Conservation (phyloP, 805 yeast genomes). For the Metschnikowia bowlesiae region DNA sequence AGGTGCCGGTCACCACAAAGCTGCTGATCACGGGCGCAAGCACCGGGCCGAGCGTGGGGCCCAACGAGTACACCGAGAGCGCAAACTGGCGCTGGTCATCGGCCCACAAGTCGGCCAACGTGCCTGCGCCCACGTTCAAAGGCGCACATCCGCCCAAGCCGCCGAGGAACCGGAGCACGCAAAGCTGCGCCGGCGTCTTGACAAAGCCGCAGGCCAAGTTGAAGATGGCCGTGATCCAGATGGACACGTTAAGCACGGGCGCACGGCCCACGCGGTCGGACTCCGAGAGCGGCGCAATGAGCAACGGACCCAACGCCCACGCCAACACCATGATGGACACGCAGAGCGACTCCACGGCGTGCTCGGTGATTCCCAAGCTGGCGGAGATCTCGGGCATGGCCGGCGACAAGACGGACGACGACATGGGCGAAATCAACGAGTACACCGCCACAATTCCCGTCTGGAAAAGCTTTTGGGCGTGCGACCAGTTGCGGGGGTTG, state of each 20-base stretch:
- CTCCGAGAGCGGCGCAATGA: slow-evolving; percentile 67
- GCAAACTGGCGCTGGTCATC: slow-evolving; percentile 51
- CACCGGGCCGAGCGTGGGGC: slow-evolving; percentile 69
- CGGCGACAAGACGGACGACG: slow-evolving; percentile 61
- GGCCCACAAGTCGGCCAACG: slow-evolving; percentile 57
- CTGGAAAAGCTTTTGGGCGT: slow-evolving; percentile 36
- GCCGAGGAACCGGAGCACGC: slow-evolving; percentile 57
- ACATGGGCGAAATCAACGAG: slow-evolving; percentile 57
- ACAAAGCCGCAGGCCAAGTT: slow-evolving; percentile 62
- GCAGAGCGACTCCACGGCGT: slow-evolving; percentile 24
- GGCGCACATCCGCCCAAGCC: slow-evolving; percentile 70
- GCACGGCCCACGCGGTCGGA: slow-evolving; percentile 53
- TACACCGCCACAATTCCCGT: slow-evolving; percentile 48
- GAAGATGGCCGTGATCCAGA: slow-evolving; percentile 46
- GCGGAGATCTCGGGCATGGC: slow-evolving; percentile 48
- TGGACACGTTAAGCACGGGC: slow-evolving; percentile 49
- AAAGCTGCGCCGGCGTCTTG: slow-evolving; percentile 52
- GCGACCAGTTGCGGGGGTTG: slow-evolving; percentile 63
- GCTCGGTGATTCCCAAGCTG: slow-evolving; percentile 29
- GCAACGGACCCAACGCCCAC: slow-evolving; percentile 62
- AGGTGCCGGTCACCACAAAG: slow-evolving; percentile 44
- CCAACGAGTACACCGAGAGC: slow-evolving; percentile 53
- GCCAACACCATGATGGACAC: slow-evolving; percentile 68
- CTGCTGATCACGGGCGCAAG: slow-evolving; percentile 59
- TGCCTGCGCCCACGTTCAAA: slow-evolving; percentile 65